Conservation (phyloP, 1,284 basidiomycete species). For the Trichosporon asahii region DNA sequence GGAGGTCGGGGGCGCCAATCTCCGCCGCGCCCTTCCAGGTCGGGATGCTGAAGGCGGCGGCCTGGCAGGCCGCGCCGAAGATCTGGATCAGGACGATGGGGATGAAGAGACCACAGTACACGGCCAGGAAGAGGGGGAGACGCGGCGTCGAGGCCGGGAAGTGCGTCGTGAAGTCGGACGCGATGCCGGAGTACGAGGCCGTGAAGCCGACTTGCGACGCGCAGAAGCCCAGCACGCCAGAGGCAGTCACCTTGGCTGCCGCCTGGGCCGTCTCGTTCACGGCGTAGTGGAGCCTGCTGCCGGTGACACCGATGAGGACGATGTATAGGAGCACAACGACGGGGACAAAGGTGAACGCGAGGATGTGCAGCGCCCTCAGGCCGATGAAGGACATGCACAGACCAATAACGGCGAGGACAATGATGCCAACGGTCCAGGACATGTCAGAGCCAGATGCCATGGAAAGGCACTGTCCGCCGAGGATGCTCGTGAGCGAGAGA, state of each 20-base stretch:
- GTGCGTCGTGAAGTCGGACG: conserved; percentile 50
- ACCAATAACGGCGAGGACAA: conserved; percentile 73
- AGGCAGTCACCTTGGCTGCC: conserved; percentile 34
- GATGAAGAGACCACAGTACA: conserved; percentile 69
- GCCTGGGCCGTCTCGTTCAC: conserved; percentile 33
- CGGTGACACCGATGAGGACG: conserved; percentile 65
- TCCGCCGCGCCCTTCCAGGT: conserved; percentile 62
- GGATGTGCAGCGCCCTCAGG: conserved; percentile 52
- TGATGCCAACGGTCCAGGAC: conserved; percentile 70
- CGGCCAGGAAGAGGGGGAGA: conserved; percentile 61
- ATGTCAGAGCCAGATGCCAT: conserved; percentile 62
- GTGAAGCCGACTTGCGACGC: conserved; percentile 48
- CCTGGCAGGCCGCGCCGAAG: conserved; percentile 61
- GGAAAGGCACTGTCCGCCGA: conserved; percentile 72
- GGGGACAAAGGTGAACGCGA: conserved; percentile 47
- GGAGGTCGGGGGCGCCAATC: conserved; percentile 67
- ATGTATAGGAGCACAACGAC: conserved; percentile 67
- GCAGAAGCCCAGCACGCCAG: conserved; percentile 43
- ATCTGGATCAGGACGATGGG: conserved; percentile 68
- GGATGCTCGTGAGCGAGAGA: conserved; percentile 70
- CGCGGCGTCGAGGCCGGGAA: conserved; percentile 46
- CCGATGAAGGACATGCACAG: conserved; percentile 63
- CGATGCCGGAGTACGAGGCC: conserved; percentile 42
- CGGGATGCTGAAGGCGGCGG: conserved; percentile 60
- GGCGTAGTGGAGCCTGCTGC: conserved; percentile 57